Base-by-base conservation (phyloP, 495 filamentous ascomycete genomes). In the Cairneyella variabilis region DNA sequence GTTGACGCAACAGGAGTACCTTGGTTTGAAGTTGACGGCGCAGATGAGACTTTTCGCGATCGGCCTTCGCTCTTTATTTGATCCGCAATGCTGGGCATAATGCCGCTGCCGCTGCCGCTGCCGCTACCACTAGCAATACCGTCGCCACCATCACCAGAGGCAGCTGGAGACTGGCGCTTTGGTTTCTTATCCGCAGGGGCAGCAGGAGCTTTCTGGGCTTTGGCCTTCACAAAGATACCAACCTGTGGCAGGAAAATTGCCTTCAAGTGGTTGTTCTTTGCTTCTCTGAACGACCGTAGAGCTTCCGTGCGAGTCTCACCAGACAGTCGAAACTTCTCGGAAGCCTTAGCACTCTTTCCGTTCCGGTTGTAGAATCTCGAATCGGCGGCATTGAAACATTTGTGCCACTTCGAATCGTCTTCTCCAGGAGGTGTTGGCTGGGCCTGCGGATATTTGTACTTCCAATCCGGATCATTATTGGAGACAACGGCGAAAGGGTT, bases 381-480 rank as follows among this genome's bases (percentile, higher is more conserved):
- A 34, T 63, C 61, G 27, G 61, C 61, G 17, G 56, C 61, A 0
- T 56, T 60, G 22, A 53, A 63, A 4, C 57, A 27, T 38, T 60
- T 63, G 41, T 60, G 54, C 61, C 61, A 63, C 9, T 47, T 26
- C 12, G 14, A 10, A 47, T 63, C 61, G 25, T 59, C 57, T 18
- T 57, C 54, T 14, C 57, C 61, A 8, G 14, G n/a, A 4, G 61
- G 61, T 7, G 57, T 63, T 8, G 61, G 61, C 10, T 25, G 21
- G 5, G 61, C 55, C 39, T 63, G 27, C 5, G 57, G 53, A 25
- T 60, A 60, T 28, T 63, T 63, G 54, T 54, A 63, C 30, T 63
- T 63, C 22, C 56, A 58, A 3, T 27, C 17, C 3, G 51, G 43
- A 5, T 32, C 44, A 34, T 59, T 63, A 27, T 56, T 53, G 16